Conservation (phyloP, 192 early-diverging fungal species). For the Chytriomyces hyalinus region DNA sequence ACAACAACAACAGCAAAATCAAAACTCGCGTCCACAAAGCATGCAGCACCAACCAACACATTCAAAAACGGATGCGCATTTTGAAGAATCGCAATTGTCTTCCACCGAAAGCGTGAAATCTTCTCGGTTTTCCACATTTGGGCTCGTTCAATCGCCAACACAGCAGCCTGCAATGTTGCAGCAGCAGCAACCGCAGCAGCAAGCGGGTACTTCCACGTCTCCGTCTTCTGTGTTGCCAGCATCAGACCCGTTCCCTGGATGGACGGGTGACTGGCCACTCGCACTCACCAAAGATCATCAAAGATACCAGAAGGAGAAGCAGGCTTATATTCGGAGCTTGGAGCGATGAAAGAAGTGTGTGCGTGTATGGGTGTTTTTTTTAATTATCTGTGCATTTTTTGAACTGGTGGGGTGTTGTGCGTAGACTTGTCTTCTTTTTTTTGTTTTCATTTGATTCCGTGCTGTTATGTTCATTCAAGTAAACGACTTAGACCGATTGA, state of each 20-base stretch:
- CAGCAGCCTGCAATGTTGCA: neutral
- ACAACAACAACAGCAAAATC: constrained; percentile 21
- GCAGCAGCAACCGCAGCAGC: neutral
- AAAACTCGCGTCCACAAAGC: constrained; percentile 6
- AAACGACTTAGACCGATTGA: no score
- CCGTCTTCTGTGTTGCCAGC: neutral
- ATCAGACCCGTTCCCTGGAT: constrained; percentile 17
- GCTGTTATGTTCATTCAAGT: neutral
- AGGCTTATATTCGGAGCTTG: neutral
- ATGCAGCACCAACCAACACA: constrained; percentile 18
- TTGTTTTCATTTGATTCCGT: neutral
- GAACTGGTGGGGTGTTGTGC: neutral
- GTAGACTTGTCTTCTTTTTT: neutral
- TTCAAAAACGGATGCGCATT: no score
- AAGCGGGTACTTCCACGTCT: neutral
- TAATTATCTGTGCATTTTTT: neutral
- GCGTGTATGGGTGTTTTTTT: neutral
- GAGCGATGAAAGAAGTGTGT: neutral
- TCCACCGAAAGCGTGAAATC: no score
- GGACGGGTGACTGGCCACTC: constrained; percentile 23
- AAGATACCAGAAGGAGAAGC: neutral
- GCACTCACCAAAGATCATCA: constrained; percentile 4
- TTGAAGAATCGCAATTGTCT: no score
- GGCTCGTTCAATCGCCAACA: neutral
- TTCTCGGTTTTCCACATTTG: no score